phyloP scores from a whole-genome alignment of 2,329 filamentous ascomycete species.

The Aspergillus aculeatinus region DNA sequence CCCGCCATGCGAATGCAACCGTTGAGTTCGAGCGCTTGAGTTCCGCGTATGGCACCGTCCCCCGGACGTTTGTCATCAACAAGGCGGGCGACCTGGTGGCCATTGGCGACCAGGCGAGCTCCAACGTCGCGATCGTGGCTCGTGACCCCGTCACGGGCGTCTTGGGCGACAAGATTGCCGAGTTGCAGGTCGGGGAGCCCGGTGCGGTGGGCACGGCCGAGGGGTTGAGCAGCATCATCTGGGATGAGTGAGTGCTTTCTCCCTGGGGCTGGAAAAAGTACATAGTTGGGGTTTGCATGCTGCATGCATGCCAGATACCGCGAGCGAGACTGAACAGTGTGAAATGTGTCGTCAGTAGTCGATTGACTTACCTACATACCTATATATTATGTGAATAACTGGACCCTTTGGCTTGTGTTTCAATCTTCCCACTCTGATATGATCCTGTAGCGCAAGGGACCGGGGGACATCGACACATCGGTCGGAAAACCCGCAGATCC shows the following conservation, averaged over 20 bases:
- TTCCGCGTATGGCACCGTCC: constrained; percentile 64
- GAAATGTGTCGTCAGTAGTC: no score
- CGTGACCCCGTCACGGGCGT: constrained; percentile 61
- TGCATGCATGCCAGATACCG: no score
- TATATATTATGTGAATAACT: no score
- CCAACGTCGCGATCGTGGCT: constrained; percentile 60
- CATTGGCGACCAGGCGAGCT: constrained; percentile 63
- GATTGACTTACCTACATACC: no score
- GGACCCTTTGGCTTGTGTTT: no score
- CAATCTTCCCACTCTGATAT: no score
- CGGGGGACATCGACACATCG: constrained; percentile 33
- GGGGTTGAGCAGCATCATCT: constrained; percentile 39
- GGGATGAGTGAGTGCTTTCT: constrained; percentile 27
- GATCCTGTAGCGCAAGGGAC: no score
- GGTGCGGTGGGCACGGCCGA: constrained; percentile 26
- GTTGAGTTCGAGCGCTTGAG: constrained; percentile 58
- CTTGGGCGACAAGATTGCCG: constrained; percentile 47
- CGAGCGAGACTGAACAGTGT: no score
- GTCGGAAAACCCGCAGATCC: constrained; percentile 46
- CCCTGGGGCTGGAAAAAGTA: no score
- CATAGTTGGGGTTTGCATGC: no score
- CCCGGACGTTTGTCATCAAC: constrained; percentile 68
- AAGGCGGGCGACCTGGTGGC: constrained; percentile 63
- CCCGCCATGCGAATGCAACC: constrained; percentile 58
- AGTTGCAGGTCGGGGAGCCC: constrained; percentile 30